These are phyloP conservation scores for Protomyces arabidopsidicola DNA, from an alignment of 1,139 yeast species.

Conservation along the genomic window DNA sequence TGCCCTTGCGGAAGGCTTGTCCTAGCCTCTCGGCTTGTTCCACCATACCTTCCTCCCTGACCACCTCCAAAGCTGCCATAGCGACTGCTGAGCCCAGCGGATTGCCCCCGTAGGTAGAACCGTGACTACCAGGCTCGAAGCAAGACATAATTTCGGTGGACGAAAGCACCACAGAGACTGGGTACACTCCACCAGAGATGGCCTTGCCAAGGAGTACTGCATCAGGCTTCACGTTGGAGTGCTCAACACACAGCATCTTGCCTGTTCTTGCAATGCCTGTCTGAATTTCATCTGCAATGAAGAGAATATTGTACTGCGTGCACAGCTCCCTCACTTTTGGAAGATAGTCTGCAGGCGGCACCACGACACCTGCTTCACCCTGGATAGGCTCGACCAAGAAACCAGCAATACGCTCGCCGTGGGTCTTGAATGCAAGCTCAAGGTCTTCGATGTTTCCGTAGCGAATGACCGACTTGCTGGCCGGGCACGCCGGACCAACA, in stretches of 20 bases:
- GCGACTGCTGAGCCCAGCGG: slow-evolving; percentile 94
- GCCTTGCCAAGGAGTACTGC: slow-evolving; percentile 88
- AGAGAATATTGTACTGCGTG: slow-evolving; percentile 73
- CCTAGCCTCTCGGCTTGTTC: slow-evolving; percentile 75
- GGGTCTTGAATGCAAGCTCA: slow-evolving; percentile 71
- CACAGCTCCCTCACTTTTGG: slow-evolving; percentile 69
- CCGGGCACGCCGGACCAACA: slow-evolving; percentile 76
- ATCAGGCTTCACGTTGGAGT: slow-evolving; percentile 79
- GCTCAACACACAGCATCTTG: slow-evolving; percentile 85
- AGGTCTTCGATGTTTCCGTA: slow-evolving; percentile 82
- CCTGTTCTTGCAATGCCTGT: slow-evolving; percentile 98
- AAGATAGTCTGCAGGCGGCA: slow-evolving; percentile 69
- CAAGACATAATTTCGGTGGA: slow-evolving; percentile 84
- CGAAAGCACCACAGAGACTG: slow-evolving; percentile 86
- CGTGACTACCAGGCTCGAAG: slow-evolving; percentile 93
- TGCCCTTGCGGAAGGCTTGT: slow-evolving; percentile 59
- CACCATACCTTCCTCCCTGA: slow-evolving; percentile 77
- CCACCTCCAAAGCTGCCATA: slow-evolving; percentile 87
- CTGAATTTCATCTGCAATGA: slow-evolving; percentile 95
- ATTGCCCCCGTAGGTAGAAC: slow-evolving; percentile 97
- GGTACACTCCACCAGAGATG: slow-evolving; percentile 89
- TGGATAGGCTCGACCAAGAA: slow-evolving; percentile 91
- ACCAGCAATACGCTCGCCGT: slow-evolving; percentile 90
- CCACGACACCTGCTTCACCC: slow-evolving; percentile 98
- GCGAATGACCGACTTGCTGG: slow-evolving; percentile 50